Percentiles rank a stretch among this genome's conserved stretches.
phyloP scores from a whole-genome alignment of 768 basidiomycete species.

The Lactifluus rugatus region DNA sequence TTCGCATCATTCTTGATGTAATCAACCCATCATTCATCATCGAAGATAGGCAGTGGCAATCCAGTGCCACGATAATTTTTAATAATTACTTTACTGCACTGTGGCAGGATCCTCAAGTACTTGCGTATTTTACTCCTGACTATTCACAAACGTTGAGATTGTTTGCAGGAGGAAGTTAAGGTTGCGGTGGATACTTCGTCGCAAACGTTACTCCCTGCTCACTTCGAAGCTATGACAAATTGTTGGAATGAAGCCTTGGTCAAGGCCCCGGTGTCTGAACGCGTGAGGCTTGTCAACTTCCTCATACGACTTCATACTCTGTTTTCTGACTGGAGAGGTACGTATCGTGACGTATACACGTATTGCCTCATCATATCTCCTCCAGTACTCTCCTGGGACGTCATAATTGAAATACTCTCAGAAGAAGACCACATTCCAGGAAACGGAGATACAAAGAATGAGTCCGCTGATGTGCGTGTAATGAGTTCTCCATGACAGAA shows the following conservation, averaged over 20 bases:
- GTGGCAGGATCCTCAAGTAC: slow-evolving; percentile 56
- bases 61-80: slow-evolving; percentile 51
- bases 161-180: slow-evolving; percentile 56
- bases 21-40: slow-evolving; percentile 52
- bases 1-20: slow-evolving; percentile 56
- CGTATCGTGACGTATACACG: background rate
- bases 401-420: slow-evolving; percentile 45
- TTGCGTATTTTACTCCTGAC: slow-evolving; percentile 13
- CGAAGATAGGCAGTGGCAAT: slow-evolving; percentile 60
- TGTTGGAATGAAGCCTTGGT: slow-evolving; percentile 60
- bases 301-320: slow-evolving; percentile 58
- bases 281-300: slow-evolving; percentile 50
- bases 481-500: slow-evolving; percentile 24
- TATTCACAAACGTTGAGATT: background rate
- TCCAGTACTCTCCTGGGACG: slow-evolving; percentile 57
- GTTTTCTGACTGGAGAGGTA: slow-evolving; percentile 61
- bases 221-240: slow-evolving; percentile 51
- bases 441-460: slow-evolving; percentile 32
- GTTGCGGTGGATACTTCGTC: slow-evolving; percentile 47
- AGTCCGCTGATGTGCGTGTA: slow-evolving; percentile 32
- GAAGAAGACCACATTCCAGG: slow-evolving; percentile 43
- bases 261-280: slow-evolving; percentile 47
- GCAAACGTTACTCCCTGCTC: slow-evolving; percentile 52
- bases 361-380: background rate
- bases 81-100: slow-evolving; percentile 48